Percentiles rank a stretch among this genome's conserved stretches.
Evolutionary conservation across 2,329 filamentous ascomycete species (phyloP).

Genomic region (Trichoderma breve): DNA sequence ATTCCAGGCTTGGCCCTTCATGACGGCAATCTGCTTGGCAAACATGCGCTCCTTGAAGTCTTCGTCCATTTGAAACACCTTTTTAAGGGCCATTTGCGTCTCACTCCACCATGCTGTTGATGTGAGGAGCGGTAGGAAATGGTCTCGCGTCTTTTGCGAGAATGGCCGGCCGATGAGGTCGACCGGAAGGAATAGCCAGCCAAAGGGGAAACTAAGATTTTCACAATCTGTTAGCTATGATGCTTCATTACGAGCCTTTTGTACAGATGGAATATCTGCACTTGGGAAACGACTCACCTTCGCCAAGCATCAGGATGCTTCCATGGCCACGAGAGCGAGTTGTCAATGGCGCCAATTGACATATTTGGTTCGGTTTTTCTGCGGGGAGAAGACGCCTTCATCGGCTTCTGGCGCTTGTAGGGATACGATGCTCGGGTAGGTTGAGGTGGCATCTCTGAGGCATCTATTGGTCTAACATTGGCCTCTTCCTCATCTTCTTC

Average conservation of each 20-base stretch:
- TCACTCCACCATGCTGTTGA: conserved; percentile 97
- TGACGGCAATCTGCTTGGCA: conserved; percentile 94
- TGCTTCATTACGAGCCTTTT: background rate
- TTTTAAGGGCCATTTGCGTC: conserved; percentile 80
- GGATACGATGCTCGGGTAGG: conserved; percentile 55
- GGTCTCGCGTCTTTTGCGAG: conserved; percentile 86
- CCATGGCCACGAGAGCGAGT: conserved; percentile 98
- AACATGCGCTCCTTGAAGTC: conserved; percentile 99
- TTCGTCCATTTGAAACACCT: conserved; percentile 84
- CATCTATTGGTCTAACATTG: conserved; percentile 58
- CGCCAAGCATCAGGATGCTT: conserved; percentile 91
- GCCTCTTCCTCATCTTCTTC: conserved; percentile 38
- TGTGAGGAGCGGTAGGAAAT: conserved; percentile 93
- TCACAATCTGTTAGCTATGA: background rate
- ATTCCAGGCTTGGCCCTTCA: conserved; percentile 99
- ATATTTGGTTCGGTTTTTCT: conserved; percentile 58
- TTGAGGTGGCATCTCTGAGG: conserved; percentile 42
- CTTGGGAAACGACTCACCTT: conserved; percentile 41
- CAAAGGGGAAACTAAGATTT: conserved; percentile 83
- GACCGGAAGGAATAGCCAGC: conserved; percentile 96
- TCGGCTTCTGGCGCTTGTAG: conserved; percentile 77
- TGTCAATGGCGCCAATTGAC: conserved; percentile 89
- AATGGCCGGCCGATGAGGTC: conserved; percentile 95
- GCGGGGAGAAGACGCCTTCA: conserved; percentile 66
- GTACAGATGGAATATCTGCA: background rate